phyloP scores from a whole-genome alignment of 345 rosid genomes.

The Streptanthus diversifolius region DNA sequence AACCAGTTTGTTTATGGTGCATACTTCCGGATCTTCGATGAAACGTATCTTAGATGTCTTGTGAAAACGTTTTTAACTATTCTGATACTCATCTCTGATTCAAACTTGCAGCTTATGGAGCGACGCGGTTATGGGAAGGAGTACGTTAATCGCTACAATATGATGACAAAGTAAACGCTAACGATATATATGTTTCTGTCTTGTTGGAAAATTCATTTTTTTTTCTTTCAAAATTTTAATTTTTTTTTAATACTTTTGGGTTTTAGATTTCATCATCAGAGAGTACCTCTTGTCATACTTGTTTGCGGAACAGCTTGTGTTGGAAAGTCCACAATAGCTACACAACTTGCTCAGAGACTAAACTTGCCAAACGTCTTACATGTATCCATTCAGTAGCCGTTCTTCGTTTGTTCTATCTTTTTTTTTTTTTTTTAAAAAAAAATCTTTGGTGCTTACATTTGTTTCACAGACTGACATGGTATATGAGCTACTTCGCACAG shows the following conservation, averaged over 20 bases:
- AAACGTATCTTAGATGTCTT: not conserved
- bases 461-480: conserved; percentile 85
- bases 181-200: not conserved
- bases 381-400: conserved; percentile 37
- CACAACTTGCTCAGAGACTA: conserved; percentile 97
- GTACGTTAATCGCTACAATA: conserved; percentile 80
- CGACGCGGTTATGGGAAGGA: conserved; percentile 90
- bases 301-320: conserved; percentile 99
- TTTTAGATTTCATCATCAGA: conserved; percentile 92
- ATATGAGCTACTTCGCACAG: conserved; percentile 77
- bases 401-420: not conserved
- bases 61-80: not conserved
- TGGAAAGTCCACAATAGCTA: conserved; percentile 96
- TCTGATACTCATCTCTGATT: conserved; percentile 15
- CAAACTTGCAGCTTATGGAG: conserved; percentile 72
- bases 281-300: conserved; percentile 96
- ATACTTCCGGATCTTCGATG: not conserved
- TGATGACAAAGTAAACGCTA: conserved; percentile 79
- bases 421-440: no score
- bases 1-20: conserved; percentile 85
- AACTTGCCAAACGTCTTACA: conserved; percentile 97
- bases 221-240: not conserved
- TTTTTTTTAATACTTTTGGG: not conserved
- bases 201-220: not conserved
- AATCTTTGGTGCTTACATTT: conserved; percentile 4